Conservation (phyloP, 192 early-diverging fungal species). For the Coemansia aciculifera region DNA sequence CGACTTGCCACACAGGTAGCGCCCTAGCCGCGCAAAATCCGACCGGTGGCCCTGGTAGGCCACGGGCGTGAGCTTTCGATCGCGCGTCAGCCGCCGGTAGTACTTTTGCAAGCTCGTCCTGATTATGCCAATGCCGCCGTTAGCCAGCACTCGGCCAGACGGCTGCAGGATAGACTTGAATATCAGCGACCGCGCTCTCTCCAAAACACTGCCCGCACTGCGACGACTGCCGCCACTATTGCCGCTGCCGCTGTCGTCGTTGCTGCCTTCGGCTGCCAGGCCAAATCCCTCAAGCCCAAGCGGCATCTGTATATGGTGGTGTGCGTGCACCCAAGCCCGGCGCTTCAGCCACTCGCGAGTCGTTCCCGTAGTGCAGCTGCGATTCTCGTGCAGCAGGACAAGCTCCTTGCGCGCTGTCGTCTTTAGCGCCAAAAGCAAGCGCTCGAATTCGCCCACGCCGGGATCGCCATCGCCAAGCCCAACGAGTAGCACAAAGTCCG, state of each 20-base stretch:
- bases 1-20: constrained; percentile 87
- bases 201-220: constrained; percentile 2
- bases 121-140: constrained; percentile 59
- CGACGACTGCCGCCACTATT: neutral
- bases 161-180: constrained; percentile 24
- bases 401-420: constrained; percentile 98
- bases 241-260: neutral
- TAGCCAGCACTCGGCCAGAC: constrained; percentile 22
- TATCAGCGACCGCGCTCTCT: constrained; percentile 20
- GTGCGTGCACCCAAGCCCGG: constrained; percentile 91
- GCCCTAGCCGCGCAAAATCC: constrained; percentile 78
- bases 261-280: neutral
- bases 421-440: constrained; percentile 88
- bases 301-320: constrained; percentile 93
- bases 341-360: constrained; percentile 93
- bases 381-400: constrained; percentile 82
- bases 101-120: constrained; percentile 69
- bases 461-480: constrained; percentile 90
- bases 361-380: constrained; percentile 73
- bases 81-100: constrained; percentile 56
- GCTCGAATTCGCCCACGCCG: constrained; percentile 88
- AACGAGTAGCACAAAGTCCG: constrained; percentile 94
- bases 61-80: constrained; percentile 36
- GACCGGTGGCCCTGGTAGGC: constrained; percentile 54
- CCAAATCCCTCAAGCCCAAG: constrained; percentile 17